Evolutionary conservation across 768 basidiomycete species (phyloP).

Genomic region (Saitozyma podzolica): DNA sequence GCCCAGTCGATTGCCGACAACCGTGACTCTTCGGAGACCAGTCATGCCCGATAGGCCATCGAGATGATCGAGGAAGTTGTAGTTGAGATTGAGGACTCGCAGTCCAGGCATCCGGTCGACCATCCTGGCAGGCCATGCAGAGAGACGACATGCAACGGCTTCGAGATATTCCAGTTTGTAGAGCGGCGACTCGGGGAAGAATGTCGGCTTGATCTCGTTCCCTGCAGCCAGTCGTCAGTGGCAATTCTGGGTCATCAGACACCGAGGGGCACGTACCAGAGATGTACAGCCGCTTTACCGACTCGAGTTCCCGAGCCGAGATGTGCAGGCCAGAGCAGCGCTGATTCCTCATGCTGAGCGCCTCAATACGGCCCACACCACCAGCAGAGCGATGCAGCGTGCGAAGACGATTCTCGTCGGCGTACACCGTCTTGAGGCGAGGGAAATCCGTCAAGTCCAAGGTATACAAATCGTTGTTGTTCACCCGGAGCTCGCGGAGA

Average conservation of each 20-base stretch:
- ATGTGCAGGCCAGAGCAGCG: conserved; percentile 44
- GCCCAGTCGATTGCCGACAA: conserved; percentile 73
- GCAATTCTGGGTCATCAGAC: not conserved
- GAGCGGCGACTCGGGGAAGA: conserved; percentile 61
- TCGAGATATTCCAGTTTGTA: conserved; percentile 92
- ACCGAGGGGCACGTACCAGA: conserved; percentile 66
- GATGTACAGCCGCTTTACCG: conserved; percentile 90
- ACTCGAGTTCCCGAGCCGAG: conserved; percentile 65
- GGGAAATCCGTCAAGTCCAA: conserved; percentile 66
- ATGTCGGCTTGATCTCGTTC: conserved; percentile 46
- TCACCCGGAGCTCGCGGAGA: conserved; percentile 79
- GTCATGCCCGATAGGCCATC: conserved; percentile 71
- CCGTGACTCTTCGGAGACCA: conserved; percentile 76
- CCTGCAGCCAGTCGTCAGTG: conserved; percentile 54
- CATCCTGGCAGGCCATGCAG: conserved; percentile 57
- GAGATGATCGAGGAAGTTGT: conserved; percentile 78
- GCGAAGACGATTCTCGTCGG: conserved; percentile 71
- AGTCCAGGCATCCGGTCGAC: conserved; percentile 60
- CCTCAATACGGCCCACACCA: conserved; percentile 70
- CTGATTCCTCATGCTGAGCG: conserved; percentile 88
- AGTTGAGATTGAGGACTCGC: conserved; percentile 85
- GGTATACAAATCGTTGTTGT: conserved; percentile 71
- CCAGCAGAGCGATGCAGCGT: conserved; percentile 27
- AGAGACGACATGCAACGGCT: conserved; percentile 80
- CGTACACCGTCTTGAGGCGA: conserved; percentile 83